Base-by-base conservation (phyloP, 2,329 filamentous ascomycete genomes). In the Cadophora malorum region DNA sequence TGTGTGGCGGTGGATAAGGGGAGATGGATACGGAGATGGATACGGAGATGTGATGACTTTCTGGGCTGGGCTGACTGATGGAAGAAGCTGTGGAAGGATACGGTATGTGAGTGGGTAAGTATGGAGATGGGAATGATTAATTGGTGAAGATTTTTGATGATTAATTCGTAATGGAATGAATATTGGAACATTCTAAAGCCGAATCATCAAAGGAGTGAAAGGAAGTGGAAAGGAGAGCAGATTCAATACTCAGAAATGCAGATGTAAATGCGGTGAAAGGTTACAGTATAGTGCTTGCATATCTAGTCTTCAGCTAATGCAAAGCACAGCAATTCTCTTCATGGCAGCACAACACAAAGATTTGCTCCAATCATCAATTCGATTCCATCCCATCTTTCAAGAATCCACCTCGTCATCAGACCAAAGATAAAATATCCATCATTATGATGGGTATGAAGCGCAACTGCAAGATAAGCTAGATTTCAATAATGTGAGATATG, bases 251-350 rank as follows among this genome's bases (percentile, higher is more conserved):
- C 14, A 28, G 23, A 25, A 25, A 53, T 31, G 23, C 50, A 45
- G 12, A n/a, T 55, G 52, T 12, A 33, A 21, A 21, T 28, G 25
- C 23, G 10, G 25, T 2, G 52, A 31, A 31, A 55, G 25, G 52
- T 55, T 14, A 55, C n/a, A 33, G 52, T 55, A 55, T 33, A 33
- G 52, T 55, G 52, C 52, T 14, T 55, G 52, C 52, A 33, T 55
- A 55, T 31, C 50, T 53, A 53, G 14, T 23, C 12, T 55, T n/a
- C 5, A 33, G 10, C 52, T 55, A 55, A 55, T n/a, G 52, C 52
- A 31, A 6, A 55, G 14, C 52, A 55, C 16, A 53, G 16, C 50
- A 53, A 10, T 2, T 6, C 14, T 16, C 41, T 19, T 21, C 45
- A 49, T 19, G 2, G 21, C 45, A 49, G n/a, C 45, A 49, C 45